A percentile compares a stretch with the other conserved stretches of the same genome.
Conservation (phyloP, 805 yeast species). For the Saturnispora halmiae region DNA sequence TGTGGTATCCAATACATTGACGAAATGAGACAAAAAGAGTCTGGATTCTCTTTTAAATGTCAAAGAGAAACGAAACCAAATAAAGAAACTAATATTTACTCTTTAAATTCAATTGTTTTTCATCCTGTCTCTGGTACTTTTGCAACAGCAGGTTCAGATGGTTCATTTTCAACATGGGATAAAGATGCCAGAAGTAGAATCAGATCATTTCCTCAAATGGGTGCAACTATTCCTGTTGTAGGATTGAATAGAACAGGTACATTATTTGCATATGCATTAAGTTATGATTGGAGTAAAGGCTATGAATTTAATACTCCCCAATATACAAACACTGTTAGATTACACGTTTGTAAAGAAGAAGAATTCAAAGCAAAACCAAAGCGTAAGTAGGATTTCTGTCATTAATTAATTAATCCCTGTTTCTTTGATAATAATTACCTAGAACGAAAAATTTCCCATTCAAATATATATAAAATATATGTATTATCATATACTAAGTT, state of each 20-base stretch:
- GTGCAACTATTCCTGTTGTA: slow-evolving; percentile 62
- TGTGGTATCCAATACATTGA: slow-evolving; percentile 91
- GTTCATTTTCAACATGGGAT: slow-evolving; percentile 92
- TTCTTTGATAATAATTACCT: no score
- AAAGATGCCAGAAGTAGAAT: slow-evolving; percentile 84
- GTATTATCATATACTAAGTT: neutral
- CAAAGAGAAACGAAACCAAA: slow-evolving; percentile 62
- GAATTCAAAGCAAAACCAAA: slow-evolving; percentile 60
- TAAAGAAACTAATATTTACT: slow-evolving; percentile 59
- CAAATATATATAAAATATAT: neutral
- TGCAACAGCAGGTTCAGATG: slow-evolving; percentile 92
- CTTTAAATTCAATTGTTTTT: slow-evolving; percentile 73
- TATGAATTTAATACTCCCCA: slow-evolving; percentile 66
- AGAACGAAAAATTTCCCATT: neutral
- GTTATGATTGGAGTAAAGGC: slow-evolving; percentile 97
- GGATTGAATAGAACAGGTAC: slow-evolving; percentile 77
- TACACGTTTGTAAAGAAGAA: slow-evolving; percentile 79
- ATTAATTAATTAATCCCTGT: no score
- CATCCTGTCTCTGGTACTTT: slow-evolving; percentile 90
- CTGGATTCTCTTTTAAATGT: slow-evolving; percentile 87
- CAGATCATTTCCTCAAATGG: slow-evolving; percentile 63
- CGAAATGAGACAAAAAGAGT: slow-evolving; percentile 61
- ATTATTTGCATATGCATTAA: slow-evolving; percentile 81
- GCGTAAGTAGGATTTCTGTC: slow-evolving; percentile 23
- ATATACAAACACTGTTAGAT: slow-evolving; percentile 63